phyloP scores from a whole-genome alignment of 2,329 filamentous ascomycete genomes.

The Pyricularia grisea region DNA sequence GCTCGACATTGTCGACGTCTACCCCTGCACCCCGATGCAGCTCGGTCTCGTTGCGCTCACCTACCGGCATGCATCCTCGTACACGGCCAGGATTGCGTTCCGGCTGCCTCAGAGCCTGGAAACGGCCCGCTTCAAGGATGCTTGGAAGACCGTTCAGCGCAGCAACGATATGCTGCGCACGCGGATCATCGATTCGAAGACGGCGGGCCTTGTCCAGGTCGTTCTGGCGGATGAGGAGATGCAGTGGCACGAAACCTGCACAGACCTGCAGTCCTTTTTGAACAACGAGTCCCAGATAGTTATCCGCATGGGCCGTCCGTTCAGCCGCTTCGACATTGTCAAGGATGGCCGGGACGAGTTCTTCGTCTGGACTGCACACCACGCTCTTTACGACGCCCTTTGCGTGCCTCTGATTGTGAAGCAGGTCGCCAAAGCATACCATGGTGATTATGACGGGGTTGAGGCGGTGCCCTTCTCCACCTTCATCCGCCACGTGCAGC shows the following conservation, averaged over 20 bases:
- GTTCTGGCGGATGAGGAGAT: slow-evolving; percentile 37
- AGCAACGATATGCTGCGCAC: not conserved
- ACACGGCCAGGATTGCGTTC: slow-evolving; percentile 4
- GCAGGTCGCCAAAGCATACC: slow-evolving; percentile 48
- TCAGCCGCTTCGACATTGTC: slow-evolving; percentile 49
- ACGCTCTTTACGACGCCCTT: slow-evolving; percentile 62
- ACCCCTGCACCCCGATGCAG: slow-evolving; percentile 13
- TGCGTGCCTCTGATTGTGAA: slow-evolving; percentile 54
- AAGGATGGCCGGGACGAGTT: slow-evolving; percentile 53
- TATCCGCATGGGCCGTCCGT: slow-evolving; percentile 38
- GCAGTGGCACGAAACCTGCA: slow-evolving; percentile 15
- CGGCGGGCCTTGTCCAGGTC: slow-evolving; percentile 41
- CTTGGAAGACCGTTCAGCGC: not conserved
- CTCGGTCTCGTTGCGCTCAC: slow-evolving; percentile 12
- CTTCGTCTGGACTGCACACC: slow-evolving; percentile 22
- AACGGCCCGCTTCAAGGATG: not conserved
- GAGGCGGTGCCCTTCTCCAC: slow-evolving; percentile 32
- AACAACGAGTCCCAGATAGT: slow-evolving; percentile 44
- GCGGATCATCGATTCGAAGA: slow-evolving; percentile 15
- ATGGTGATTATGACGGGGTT: slow-evolving; percentile 6
- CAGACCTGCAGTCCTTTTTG: slow-evolving; percentile 38
- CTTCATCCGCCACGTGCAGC: slow-evolving; percentile 33
- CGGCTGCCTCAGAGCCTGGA: not conserved
- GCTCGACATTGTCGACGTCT: slow-evolving; percentile 10
- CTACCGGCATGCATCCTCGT: slow-evolving; percentile 4